A percentile compares a stretch with the other conserved stretches of the same genome.
These are phyloP conservation scores for Mortierella sp. DNA, from an alignment of 371 early-diverging fungal species.

Conservation along the genomic window DNA sequence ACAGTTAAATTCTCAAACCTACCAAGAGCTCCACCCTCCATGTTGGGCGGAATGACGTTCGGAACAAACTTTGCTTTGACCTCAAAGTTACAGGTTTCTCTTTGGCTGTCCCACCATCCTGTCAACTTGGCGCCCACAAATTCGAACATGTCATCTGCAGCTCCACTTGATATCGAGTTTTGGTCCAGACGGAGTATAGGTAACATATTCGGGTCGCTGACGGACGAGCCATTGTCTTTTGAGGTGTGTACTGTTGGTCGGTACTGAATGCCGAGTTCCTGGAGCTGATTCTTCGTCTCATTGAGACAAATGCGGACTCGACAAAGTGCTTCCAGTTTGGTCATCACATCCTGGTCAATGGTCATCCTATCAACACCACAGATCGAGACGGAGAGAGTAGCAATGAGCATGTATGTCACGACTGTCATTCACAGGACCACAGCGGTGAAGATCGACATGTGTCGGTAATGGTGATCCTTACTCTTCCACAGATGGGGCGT, in stretches of 20 bases:
- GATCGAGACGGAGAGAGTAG: background rate
- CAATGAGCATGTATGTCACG: background rate
- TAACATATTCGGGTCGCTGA: constrained; percentile 19
- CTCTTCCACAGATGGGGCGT: constrained; percentile 18
- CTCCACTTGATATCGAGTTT: constrained; percentile 30
- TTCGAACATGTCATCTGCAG: constrained; percentile 32
- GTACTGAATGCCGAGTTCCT: constrained; percentile 42
- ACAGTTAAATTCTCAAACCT: background rate
- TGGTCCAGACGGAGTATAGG: constrained; percentile 47
- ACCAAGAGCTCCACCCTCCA: constrained; percentile 38
- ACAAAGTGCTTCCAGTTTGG: constrained; percentile 46
- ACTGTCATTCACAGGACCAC: background rate
- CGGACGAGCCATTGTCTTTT: background rate
- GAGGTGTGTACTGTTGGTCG: constrained; percentile 3
- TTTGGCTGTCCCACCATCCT: constrained; percentile 53
- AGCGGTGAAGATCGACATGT: background rate
- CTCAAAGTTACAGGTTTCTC: constrained; percentile 48
- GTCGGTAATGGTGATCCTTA: background rate
- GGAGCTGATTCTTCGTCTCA: constrained; percentile 33
- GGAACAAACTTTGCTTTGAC: constrained; percentile 42
- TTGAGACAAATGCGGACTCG: constrained; percentile 41
- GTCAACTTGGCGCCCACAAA: constrained; percentile 51
- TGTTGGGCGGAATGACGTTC: constrained; percentile 28
- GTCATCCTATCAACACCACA: constrained; percentile 17
- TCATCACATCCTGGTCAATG: constrained; percentile 41